phyloP scores from a whole-genome alignment of 768 basidiomycete species.

The Mycena vitilis region DNA sequence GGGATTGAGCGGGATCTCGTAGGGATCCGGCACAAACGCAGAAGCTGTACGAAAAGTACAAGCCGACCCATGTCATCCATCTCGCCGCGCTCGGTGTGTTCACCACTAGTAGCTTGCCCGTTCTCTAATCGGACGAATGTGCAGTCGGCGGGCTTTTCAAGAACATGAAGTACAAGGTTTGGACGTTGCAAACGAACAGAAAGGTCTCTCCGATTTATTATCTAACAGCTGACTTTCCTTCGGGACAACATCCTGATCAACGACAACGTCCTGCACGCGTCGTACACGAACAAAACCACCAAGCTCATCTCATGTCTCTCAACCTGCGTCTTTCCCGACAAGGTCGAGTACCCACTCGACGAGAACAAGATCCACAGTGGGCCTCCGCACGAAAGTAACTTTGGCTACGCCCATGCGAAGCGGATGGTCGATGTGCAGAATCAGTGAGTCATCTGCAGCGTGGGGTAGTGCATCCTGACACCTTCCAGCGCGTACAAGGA shows the following conservation, averaged over 20 bases:
- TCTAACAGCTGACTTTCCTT: constrained; percentile 82
- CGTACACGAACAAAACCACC: constrained; percentile 70
- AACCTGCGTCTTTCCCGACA: constrained; percentile 97
- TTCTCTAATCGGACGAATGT: constrained; percentile 13
- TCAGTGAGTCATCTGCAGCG: constrained; percentile 64
- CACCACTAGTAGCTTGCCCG: neutral
- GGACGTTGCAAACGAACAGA: constrained; percentile 19
- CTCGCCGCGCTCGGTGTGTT: constrained; percentile 56
- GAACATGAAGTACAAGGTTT: constrained; percentile 94
- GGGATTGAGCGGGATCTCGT: neutral
- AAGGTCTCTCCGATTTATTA: neutral
- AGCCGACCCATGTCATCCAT: constrained; percentile 97
- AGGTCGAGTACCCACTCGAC: constrained; percentile 92
- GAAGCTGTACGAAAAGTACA: constrained; percentile 87
- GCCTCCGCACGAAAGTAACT: constrained; percentile 94
- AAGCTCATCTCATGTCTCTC: constrained; percentile 97
- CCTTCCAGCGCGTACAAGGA: constrained; percentile 88
- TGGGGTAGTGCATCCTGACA: neutral
- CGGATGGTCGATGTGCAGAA: constrained; percentile 96
- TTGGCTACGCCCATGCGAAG: constrained; percentile 97
- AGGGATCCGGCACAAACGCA: constrained; percentile 60
- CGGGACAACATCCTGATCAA: constrained; percentile 97
- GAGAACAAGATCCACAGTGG: constrained; percentile 94
- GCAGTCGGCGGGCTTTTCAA: constrained; percentile 94
- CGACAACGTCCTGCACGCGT: constrained; percentile 87